These are phyloP conservation scores for Lanmaoa rubissima DNA, from an alignment of 768 basidiomycete species.

Conservation along the genomic window DNA sequence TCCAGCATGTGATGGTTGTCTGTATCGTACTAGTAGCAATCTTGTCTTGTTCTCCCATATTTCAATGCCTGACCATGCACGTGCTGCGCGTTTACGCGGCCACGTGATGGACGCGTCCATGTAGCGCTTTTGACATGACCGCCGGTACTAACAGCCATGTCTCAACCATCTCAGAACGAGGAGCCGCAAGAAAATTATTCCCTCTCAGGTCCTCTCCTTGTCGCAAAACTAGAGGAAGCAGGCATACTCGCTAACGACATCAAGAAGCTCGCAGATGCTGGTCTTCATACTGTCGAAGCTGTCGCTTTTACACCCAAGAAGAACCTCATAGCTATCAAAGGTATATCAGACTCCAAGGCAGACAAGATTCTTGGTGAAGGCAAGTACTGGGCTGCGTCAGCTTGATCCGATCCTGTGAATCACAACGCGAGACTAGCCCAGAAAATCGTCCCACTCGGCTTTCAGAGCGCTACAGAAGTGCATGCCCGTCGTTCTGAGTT, in stretches of 20 bases:
- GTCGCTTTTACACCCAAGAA: conserved; percentile 98
- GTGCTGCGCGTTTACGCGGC: conserved; percentile 18
- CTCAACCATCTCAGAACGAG: conserved; percentile 52
- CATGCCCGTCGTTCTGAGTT: conserved; percentile 93
- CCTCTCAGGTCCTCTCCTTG: conserved; percentile 78
- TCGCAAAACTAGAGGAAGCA: conserved; percentile 81
- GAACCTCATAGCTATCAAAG: conserved; percentile 84
- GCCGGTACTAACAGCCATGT: conserved; percentile 19
- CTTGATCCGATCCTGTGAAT: conserved; percentile 3
- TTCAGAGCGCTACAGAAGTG: conserved; percentile 97
- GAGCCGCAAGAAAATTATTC: conserved; percentile 52
- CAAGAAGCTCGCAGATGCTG: conserved; percentile 92
- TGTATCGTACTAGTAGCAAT: not conserved
- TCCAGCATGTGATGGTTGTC: not conserved
- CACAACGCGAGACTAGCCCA: conserved; percentile 53
- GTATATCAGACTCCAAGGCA: conserved; percentile 95
- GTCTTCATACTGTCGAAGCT: conserved; percentile 90
- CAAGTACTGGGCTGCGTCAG: conserved; percentile 32
- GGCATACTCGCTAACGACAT: conserved; percentile 89
- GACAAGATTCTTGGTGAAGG: conserved; percentile 95
- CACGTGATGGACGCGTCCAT: conserved; percentile 35
- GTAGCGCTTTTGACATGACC: not conserved
- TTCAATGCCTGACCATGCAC: not conserved
- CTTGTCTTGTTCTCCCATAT: not conserved
- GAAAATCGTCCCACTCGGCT: conserved; percentile 96